Evolutionary conservation across 2,329 filamentous ascomycete species (phyloP).

Genomic region (Colletotrichum cuscutae): DNA sequence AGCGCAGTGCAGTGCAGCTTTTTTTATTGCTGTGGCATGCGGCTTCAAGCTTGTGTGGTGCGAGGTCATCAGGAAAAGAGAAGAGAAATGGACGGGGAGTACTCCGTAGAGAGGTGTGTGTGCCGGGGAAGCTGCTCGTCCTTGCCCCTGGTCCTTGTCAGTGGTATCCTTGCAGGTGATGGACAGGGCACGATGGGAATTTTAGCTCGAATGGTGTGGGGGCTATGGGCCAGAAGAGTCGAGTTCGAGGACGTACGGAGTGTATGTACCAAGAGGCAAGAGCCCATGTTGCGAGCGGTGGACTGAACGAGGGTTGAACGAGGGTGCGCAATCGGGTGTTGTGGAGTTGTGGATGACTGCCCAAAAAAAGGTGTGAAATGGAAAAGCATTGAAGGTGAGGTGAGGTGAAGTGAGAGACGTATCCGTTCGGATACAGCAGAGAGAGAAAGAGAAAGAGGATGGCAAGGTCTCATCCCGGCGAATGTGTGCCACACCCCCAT

Average conservation of each 20-base stretch:
- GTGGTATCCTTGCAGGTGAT: slow-evolving; percentile 32
- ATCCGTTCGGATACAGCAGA: too few relatives aligned
- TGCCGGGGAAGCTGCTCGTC: slow-evolving; percentile 30
- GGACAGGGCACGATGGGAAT: slow-evolving; percentile 12
- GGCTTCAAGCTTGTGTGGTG: not conserved
- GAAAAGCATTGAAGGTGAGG: not conserved
- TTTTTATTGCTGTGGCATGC: not conserved
- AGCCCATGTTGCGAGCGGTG: slow-evolving; percentile 5
- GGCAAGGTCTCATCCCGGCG: slow-evolving; percentile 22
- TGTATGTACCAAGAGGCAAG: not conserved
- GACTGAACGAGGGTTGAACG: not conserved
- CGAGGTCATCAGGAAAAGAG: not conserved
- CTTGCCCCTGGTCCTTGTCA: slow-evolving; percentile 23
- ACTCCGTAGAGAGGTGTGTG: slow-evolving; percentile 26
- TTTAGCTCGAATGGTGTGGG: slow-evolving; percentile 20
- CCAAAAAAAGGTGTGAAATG: not conserved
- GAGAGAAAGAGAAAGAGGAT: not conserved
- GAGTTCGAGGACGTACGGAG: not conserved
- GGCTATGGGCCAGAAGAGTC: not conserved
- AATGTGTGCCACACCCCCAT: not conserved
- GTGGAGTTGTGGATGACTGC: not conserved
- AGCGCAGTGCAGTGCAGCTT: not conserved
- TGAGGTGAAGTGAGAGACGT: slow-evolving; percentile 21
- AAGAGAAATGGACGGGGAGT: not conserved
- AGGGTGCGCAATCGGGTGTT: not conserved